phyloP scores from a whole-genome alignment of 345 rosid species.

The Microthlaspi erraticum region DNA sequence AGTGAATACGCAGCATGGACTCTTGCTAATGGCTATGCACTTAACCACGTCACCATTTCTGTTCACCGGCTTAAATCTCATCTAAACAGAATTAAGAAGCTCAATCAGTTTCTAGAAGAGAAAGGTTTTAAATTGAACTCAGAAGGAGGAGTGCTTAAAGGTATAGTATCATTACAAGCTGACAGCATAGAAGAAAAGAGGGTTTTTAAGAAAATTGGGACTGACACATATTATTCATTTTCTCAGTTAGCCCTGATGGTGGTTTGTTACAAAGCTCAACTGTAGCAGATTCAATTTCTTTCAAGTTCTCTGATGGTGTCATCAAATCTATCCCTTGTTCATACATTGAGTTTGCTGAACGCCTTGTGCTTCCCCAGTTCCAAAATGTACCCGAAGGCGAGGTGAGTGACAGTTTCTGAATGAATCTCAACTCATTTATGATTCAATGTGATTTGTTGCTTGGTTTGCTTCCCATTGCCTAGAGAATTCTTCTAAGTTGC shows the following conservation, averaged over 20 bases:
- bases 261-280: slow-evolving; percentile 93
- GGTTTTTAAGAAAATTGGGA: neutral
- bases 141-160: slow-evolving; percentile 93
- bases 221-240: neutral
- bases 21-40: slow-evolving; percentile 90
- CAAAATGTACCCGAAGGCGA: slow-evolving; percentile 57
- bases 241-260: slow-evolving; percentile 92
- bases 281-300: slow-evolving; percentile 74
- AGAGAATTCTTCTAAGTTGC: neutral
- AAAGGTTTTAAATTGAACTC: slow-evolving; percentile 79
- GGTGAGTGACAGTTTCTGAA: slow-evolving; percentile 45
- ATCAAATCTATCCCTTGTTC: slow-evolving; percentile 82
- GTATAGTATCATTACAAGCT: slow-evolving; percentile 52
- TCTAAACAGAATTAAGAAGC: slow-evolving; percentile 59
- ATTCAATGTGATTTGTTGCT: neutral
- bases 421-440: neutral
- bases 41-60: slow-evolving; percentile 92
- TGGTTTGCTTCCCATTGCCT: neutral
- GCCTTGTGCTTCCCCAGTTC: slow-evolving; percentile 79
- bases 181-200: neutral
- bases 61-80: slow-evolving; percentile 76
- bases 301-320: slow-evolving; percentile 69
- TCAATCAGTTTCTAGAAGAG: slow-evolving; percentile 69
- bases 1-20: slow-evolving; percentile 99
- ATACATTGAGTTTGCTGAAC: slow-evolving; percentile 95